Conservation (phyloP, 1,284 basidiomycete genomes). For the Inonotus obliquus region DNA sequence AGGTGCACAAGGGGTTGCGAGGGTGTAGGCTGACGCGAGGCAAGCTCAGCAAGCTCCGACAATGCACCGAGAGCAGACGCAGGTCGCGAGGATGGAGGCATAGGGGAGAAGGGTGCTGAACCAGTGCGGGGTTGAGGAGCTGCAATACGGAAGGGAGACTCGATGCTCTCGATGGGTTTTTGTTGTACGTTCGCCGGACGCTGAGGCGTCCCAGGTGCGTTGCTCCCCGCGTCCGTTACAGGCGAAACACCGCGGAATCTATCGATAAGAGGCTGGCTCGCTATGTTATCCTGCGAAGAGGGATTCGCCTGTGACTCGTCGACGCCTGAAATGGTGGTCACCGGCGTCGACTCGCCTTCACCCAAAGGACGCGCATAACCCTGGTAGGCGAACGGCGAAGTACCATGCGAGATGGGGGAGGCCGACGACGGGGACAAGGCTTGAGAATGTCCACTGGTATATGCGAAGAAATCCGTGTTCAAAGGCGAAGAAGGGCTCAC, state of each 20-base stretch:
- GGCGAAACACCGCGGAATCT: slow-evolving; percentile 4
- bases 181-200: background rate
- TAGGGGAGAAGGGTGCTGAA: background rate
- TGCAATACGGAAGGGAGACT: slow-evolving; percentile 11
- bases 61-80: slow-evolving; percentile 5
- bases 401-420: slow-evolving; percentile 4
- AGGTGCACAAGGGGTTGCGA: background rate
- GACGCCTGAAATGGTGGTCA: slow-evolving; percentile 12
- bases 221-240: background rate
- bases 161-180: slow-evolving; percentile 5
- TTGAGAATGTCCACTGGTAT: background rate
- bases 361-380: background rate
- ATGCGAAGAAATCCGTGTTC: slow-evolving; percentile 4
- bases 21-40: slow-evolving; percentile 4
- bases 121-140: slow-evolving; percentile 10
- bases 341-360: slow-evolving; percentile 14
- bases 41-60: slow-evolving; percentile 13
- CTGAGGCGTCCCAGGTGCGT: background rate
- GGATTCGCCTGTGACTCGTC: slow-evolving; percentile 1
- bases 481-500: slow-evolving; percentile 1
- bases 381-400: background rate
- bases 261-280: slow-evolving; percentile 2
- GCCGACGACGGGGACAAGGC: background rate
- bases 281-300: background rate
- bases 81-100: slow-evolving; percentile 2